phyloP scores from a whole-genome alignment of 495 filamentous ascomycete species.

The Penicillium coprophilum region DNA sequence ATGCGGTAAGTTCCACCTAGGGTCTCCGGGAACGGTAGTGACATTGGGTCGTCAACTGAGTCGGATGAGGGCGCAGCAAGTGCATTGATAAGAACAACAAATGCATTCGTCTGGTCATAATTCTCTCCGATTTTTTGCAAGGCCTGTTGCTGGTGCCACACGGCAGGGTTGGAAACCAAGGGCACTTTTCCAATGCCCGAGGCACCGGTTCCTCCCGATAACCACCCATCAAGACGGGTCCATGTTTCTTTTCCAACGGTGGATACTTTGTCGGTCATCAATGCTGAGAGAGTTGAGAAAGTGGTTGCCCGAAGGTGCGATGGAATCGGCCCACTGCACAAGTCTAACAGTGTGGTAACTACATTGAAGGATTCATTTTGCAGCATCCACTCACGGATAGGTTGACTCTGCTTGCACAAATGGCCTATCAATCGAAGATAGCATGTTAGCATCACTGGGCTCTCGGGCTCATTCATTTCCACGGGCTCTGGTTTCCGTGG shows the following conservation, averaged over 20 bases:
- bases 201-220: slow-evolving; percentile 53
- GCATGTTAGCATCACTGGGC: slow-evolving; percentile 86
- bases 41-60: slow-evolving; percentile 49
- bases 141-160: slow-evolving; percentile 53
- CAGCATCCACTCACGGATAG: slow-evolving; percentile 68
- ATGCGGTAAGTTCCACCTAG: slow-evolving; percentile 77
- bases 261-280: slow-evolving; percentile 64
- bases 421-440: slow-evolving; percentile 86
- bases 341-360: slow-evolving; percentile 62
- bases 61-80: slow-evolving; percentile 63
- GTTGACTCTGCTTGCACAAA: slow-evolving; percentile 64
- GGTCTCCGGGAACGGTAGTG: slow-evolving; percentile 81
- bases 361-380: slow-evolving; percentile 61
- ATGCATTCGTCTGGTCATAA: slow-evolving; percentile 80
- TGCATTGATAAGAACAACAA: slow-evolving; percentile 68
- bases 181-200: slow-evolving; percentile 36
- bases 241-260: slow-evolving; percentile 64
- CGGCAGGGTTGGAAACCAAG: slow-evolving; percentile 38
- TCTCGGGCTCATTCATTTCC: slow-evolving; percentile 75
- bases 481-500: slow-evolving; percentile 64
- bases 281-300: slow-evolving; percentile 65
- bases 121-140: slow-evolving; percentile 61
- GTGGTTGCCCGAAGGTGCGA: slow-evolving; percentile 73
- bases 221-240: slow-evolving; percentile 69
- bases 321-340: slow-evolving; percentile 68